phyloP scores from a whole-genome alignment of 75 land plant species.

The Pseudotsuga menziesii region DNA sequence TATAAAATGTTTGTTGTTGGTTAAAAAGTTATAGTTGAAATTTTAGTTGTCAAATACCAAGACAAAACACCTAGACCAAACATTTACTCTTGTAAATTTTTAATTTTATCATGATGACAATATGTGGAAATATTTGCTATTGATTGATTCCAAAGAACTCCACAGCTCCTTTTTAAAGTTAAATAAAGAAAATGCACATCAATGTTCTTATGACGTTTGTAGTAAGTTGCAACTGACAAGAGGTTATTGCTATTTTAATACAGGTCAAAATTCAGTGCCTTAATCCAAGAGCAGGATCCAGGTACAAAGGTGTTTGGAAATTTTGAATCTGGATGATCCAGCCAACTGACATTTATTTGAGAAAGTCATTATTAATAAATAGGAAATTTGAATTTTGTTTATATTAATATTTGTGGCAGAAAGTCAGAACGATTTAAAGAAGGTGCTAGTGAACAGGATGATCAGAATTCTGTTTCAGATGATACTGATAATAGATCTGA shows the following conservation, averaged over 20 bases:
- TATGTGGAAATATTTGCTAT: background rate
- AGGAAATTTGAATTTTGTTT: background rate
- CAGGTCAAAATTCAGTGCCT: slow-evolving; percentile 81
- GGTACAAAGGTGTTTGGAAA: slow-evolving; percentile 22
- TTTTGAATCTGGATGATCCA: background rate
- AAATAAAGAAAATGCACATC: background rate
- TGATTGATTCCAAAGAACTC: background rate
- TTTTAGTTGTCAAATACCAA: background rate
- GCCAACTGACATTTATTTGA: background rate
- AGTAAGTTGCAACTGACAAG: slow-evolving; percentile 7
- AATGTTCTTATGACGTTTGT: background rate
- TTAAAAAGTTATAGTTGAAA: background rate
- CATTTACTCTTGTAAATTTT: background rate
- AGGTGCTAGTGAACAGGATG: slow-evolving; percentile 18
- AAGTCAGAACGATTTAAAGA: slow-evolving; percentile 15
- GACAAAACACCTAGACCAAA: background rate
- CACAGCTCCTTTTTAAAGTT: background rate
- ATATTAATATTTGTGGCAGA: slow-evolving; percentile 20
- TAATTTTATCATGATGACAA: background rate
- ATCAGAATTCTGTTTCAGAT: slow-evolving; percentile 25
- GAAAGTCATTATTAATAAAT: background rate
- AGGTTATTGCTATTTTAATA: slow-evolving; percentile 11
- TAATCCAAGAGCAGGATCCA: slow-evolving; percentile 45
- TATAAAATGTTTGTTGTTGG: background rate
- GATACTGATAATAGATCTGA: slow-evolving; percentile 32